Base-by-base conservation (phyloP, 495 filamentous ascomycete genomes). In the Xylaria longipes region DNA sequence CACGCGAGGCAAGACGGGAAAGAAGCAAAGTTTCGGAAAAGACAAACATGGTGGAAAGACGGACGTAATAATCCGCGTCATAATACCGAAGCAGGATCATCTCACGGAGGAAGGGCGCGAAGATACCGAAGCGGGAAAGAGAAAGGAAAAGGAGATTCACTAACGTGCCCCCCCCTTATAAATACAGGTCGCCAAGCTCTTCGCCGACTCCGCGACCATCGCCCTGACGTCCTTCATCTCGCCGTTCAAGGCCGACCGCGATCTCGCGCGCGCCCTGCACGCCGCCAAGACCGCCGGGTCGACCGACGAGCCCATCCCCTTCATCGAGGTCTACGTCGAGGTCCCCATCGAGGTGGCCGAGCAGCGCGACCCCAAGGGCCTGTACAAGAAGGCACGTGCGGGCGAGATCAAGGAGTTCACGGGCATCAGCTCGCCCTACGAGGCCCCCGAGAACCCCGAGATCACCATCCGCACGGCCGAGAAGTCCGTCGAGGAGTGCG, bases 401-500 rank as follows among this genome's bases (percentile, higher is more conserved):
- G 96, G 96, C 17, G 88, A 95, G 78, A 97, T 98, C 78, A 95
- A 95, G 85, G 94, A 98, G 74, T 99, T 99, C 78, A 99, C 96
- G 15, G 97, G 96, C 12, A 93, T 99, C 71, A 91, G 88, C 63
- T 94, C 94, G 37, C 96, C 96, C 5, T 99, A 99, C 82, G 96
- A 99, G 88, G 92, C 88, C 58, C 97, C 96, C 27, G 89, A 90
- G 80, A 87, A 88, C 69, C 89, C 96, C 11, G 96, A 99, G 87
- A 91, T 98, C 72, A 89, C 90, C 73, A 91, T 99, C 73, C 85
- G 87, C 81, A 95, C 91, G 46, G 88, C 91, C 68, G 86, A 93
- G 84, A 83, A 90, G 74, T 90, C 89, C 31, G 91, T 98, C 8
- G 90, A 94, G 85, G 93, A 97, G 80, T 93, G 92, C 68, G 95